Evolutionary conservation across 2,329 filamentous ascomycete species (phyloP), one percentile per base, ranked within the genome.

Genomic region (Calonectria hawksworthii): DNA sequence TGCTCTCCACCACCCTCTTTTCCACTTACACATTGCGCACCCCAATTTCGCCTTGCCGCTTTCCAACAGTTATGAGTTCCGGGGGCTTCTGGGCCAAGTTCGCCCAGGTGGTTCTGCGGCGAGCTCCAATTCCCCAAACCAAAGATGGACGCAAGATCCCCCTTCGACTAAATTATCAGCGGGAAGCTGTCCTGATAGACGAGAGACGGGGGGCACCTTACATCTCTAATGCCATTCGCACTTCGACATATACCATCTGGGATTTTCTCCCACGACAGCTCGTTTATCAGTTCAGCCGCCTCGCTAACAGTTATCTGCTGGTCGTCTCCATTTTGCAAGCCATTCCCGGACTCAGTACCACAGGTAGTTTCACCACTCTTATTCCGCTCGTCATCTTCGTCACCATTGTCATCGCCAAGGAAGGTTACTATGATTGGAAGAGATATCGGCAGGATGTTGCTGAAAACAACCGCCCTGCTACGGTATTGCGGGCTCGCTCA

Each of bases 221-320:
- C 82, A 81, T 91, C 59, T 88, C 88, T 68, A 92, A 92, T 83
- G 92, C 89, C 77, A 96, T 98, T 77, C 92, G 95, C 54, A 96
- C 94, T 0, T 95, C 94, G 77, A 92, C 95, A 64, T 98, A 98
- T 83, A 97, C 93, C 23, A 85, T 95, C 3, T 96, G 93, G 89
- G 94, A 96, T 83, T 98, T 98, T 83, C 84, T 98, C 16, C 96
- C 95, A 3, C 94, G 95, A 75, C 96, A 98, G 83, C 84, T 98
- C 23, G 90, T 96, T 74, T 96, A 95, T 70, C 95, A 98, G 81
- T 97, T 97, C 82, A 94, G 94, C 10, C 94, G 96, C 75, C 86
- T 98, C 59, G 94, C 94, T 78, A 98, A 98, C 84, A 97, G 98
- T 81, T 92, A 98, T 84, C 98, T 98, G 84, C 89, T 98, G 72